Conservation (phyloP, 345 rosid genomes). For the Melastoma malabathricum region DNA sequence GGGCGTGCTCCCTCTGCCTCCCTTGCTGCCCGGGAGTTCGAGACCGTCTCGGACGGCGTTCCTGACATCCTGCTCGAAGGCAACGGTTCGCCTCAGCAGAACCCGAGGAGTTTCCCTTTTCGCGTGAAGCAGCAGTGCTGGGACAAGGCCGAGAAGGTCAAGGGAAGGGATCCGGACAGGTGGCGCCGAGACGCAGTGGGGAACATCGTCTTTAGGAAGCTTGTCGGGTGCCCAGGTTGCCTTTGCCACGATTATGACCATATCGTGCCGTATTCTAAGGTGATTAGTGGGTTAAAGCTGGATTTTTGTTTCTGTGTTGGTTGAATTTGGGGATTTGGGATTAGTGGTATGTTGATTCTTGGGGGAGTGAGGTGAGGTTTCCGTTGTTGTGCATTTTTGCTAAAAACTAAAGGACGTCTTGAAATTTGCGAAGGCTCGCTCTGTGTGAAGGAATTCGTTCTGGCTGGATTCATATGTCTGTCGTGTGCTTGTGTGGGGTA, state of each 20-base stretch:
- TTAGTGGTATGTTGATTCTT: not conserved
- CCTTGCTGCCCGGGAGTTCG: constrained; percentile 25
- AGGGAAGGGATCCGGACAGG: constrained; percentile 71
- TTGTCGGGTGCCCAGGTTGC: constrained; percentile 91
- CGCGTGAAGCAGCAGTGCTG: constrained; percentile 91
- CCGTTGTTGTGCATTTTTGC: no score
- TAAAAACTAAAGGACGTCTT: no score
- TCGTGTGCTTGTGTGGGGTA: no score
- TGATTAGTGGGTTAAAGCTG: constrained; percentile 1
- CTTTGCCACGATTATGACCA: constrained; percentile 96
- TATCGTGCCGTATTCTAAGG: constrained; percentile 92
- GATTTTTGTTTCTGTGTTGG: not conserved
- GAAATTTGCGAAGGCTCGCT: no score
- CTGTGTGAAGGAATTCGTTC: no score
- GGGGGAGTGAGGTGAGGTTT: no score
- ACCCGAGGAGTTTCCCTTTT: constrained; percentile 79
- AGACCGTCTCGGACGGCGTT: constrained; percentile 11
- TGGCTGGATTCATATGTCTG: no score
- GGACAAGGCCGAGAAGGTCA: constrained; percentile 85
- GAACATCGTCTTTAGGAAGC: constrained; percentile 75
- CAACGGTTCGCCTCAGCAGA: constrained; percentile 8
- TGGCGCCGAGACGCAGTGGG: constrained; percentile 86
- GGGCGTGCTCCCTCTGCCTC: constrained; percentile 32
- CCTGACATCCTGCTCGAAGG: constrained; percentile 23
- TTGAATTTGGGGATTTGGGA: not conserved